Base-by-base conservation (phyloP, 1,284 basidiomycete genomes). In the Clitocybe nebularis region DNA sequence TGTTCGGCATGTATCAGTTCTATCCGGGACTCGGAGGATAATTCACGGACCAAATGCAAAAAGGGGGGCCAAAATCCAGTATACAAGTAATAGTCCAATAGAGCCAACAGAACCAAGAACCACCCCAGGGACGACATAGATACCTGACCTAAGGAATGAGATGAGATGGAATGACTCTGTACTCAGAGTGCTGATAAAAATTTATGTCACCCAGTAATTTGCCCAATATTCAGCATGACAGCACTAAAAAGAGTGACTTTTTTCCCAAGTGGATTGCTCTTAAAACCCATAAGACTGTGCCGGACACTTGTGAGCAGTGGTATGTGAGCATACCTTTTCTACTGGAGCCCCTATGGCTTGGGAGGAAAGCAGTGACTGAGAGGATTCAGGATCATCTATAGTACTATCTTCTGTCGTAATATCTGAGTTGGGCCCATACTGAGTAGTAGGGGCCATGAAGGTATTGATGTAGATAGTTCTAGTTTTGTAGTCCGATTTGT, bases 51-150 rank as follows among this genome's bases (percentile, higher is more conserved):
- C 60, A 32, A 55, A 59, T 4, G 60, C 59, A 46, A 62, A 61
- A 10, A 62, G 39, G 4, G 62, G 61, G 4, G 59, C 49, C 4
- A 63, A 36, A 14, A 59, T 36, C 62, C 61, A 64, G 39, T 51
- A 62, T 3, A 54, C 10, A 3, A 64, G 39, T 9, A 61, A 50
- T 24, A 62, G 32, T n/a, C 61, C 62, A 34, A 61, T 42, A 0
- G 62, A 64, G 9, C 62, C 62, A 13, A 63, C 59, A 13, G 62
- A 63, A 20, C 50, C 55, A 13, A 62, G 46, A 24, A 63, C 58
- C 11, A 52, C 45, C 2, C 61, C 62, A 8, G 60, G 61, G 5
- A 60, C 59, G 33, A 61, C 58, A 49, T 61, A 64, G 37, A 64
- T 64, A 11, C 61, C 60, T 23, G 61, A 59, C n/a, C 58, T 60